Evolutionary conservation across 163 green algal species (phyloP), one percentile per base, ranked within the genome.

Genomic region (Scenedesmus sp.): DNA sequence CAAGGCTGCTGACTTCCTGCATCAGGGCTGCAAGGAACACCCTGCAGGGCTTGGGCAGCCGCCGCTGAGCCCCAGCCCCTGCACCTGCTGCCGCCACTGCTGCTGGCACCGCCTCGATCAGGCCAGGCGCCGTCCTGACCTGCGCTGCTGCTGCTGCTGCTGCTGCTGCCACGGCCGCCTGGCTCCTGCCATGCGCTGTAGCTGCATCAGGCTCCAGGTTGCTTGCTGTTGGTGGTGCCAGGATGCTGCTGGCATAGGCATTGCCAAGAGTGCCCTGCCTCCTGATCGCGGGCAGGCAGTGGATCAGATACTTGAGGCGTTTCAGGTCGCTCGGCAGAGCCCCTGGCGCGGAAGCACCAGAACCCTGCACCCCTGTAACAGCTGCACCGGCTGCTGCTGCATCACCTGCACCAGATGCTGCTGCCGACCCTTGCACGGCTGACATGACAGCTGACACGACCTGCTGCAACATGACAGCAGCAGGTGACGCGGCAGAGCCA

Each of bases 1-100:
- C 7, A 30, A 85, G 12, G 9, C 43, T 46, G 20, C 22, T 3
- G 20, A 85, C 40, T 81, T 92, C 88, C 10, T 76, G 53, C 65
- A 92, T 92, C 4, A 92, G 22, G 12, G 43, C 81, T 18, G 81
- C 88, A 12, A 92, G n/a, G 59, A 92, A 92, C 7, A 85, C 82
- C 20, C 88, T 43, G 6, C 73, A 56, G 12, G 49, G 42, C 68
- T 80, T 89, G 5, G 88, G 81, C 7, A 76, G 65, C 70, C 6
- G 33, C 2, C 3, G 81, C 84, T 43, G 37, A 37, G 3, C 73
- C 33, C 16, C 46, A 3, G 44, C 49, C 33, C 2, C 35, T 79
- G 18, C 53, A 86, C 80, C 65, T 7, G n/a, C 43, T 59, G 83
- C 83, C 56, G 65, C 83, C 43, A 49, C 80, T 59, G 56, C 79